Evolutionary conservation across 1,284 basidiomycete genomes (phyloP), one percentile per base, ranked within the genome.

Genomic region (Leccinum pachyderme): DNA sequence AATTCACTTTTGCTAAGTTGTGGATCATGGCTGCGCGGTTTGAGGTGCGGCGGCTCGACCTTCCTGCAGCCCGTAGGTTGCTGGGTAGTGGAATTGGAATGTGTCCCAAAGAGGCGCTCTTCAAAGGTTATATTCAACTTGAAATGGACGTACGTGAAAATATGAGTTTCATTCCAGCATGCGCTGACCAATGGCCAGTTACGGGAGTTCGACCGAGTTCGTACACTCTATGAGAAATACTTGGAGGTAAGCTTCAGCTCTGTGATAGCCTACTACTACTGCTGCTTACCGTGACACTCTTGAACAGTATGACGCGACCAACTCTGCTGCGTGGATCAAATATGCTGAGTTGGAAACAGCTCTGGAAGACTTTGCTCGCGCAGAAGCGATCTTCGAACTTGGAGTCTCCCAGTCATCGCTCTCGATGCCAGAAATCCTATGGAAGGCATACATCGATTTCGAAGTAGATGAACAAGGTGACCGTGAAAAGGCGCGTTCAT

Each of bases 391-490:
- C 67, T 99, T 94, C 72, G 95, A 99, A 72, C 85, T 99, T 37
- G 97, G 93, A 3, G 84, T 96, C n/a, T 79, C 88, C 3, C 97
- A 99, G 67, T 74, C 81, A 0, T 86, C 87, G n/a, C 79, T 99
- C 41, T 95, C 97, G 55, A 98, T 98, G 94, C 97, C 97, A 2
- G 97, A 99, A 72, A 80, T 98, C 11, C 81, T 98, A n/a, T 96
- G 94, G 94, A 95, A 95, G 70, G 92, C 93, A 4, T 99, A 95
- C 73, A 94, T 99, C 75, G 96, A 99, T 74, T 94, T 95, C 63
- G 94, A 96, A 73, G 89, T 93, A 11, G 69, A 70, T 62, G 93
- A 95, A 61, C 94, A 97, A 72, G 91, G 94, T 60, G 94, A 98
- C 66, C 85, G 94, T 55, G 91, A 91, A 59, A 82, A 84, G 33